These are phyloP conservation scores for Mortierella sp. DNA, from an alignment of 371 early-diverging fungal genomes.

Conservation along the genomic window DNA sequence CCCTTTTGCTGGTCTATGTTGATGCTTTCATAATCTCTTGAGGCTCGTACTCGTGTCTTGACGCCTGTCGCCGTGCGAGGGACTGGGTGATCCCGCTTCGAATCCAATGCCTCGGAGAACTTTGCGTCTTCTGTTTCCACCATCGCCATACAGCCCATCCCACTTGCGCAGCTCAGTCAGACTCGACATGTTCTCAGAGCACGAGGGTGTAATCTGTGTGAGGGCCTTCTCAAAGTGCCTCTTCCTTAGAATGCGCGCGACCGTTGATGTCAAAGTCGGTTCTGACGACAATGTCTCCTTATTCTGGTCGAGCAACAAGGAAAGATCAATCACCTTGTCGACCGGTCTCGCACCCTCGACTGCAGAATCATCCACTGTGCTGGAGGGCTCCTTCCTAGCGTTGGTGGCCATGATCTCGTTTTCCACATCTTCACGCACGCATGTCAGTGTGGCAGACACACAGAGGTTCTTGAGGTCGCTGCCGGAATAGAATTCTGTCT, in stretches of 20 bases:
- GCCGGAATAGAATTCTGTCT: constrained; percentile 89
- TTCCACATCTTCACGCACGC: constrained; percentile 69
- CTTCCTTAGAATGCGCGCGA: constrained; percentile 48
- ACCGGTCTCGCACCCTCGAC: neutral
- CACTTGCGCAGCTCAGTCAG: constrained; percentile 88
- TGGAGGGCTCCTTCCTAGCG: constrained; percentile 10
- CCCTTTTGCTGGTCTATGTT: too few species aligned
- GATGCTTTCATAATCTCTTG: too few species aligned
- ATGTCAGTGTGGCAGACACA: constrained; percentile 89
- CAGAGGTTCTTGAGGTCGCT: constrained; percentile 98
- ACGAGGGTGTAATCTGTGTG: constrained; percentile 84
- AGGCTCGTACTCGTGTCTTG: too few species aligned
- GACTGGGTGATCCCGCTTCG: too few species aligned
- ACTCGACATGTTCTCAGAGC: constrained; percentile 88
- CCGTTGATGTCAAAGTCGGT: constrained; percentile 8
- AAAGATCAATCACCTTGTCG: constrained; percentile 52
- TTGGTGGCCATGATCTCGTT: too few species aligned
- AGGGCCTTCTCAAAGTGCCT: constrained; percentile 86
- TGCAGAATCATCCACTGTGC: neutral
- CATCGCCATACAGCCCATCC: constrained; percentile 89
- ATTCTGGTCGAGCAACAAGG: constrained; percentile 26
- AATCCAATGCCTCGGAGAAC: constrained; percentile 31
- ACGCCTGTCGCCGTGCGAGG: too few species aligned
- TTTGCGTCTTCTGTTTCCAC: constrained; percentile 59
- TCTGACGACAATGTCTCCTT: constrained; percentile 16